These are phyloP conservation scores for Microdochium trichocladiopsis DNA, from an alignment of 2,329 filamentous ascomycete genomes.

Conservation along the genomic window DNA sequence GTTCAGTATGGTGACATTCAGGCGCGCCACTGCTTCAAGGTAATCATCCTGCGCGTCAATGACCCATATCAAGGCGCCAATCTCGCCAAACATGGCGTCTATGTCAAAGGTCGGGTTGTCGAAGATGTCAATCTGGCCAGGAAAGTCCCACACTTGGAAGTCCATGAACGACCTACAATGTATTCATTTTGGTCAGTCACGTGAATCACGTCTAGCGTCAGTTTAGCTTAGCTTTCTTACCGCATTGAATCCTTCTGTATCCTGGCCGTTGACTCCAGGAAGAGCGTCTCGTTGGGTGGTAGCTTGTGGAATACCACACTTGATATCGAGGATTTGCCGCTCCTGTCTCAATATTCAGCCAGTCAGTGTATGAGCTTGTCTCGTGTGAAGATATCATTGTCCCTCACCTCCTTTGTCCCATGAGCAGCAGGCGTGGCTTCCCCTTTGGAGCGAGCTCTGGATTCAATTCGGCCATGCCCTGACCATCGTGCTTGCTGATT, in stretches of 20 bases:
- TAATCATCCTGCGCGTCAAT: slow-evolving; percentile 99
- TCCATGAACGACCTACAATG: slow-evolving; percentile 81
- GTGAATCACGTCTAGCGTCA: too few relatives aligned
- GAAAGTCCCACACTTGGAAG: slow-evolving; percentile 97
- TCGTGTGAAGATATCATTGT: not conserved
- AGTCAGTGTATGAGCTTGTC: slow-evolving; percentile 1
- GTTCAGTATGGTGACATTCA: slow-evolving; percentile 84
- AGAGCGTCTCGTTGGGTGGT: slow-evolving; percentile 89
- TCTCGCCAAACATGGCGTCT: slow-evolving; percentile 88
- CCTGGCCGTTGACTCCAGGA: slow-evolving; percentile 87
- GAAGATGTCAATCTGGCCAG: slow-evolving; percentile 84
- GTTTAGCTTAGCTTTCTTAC: slow-evolving; percentile 47
- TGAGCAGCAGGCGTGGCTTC: slow-evolving; percentile 82
- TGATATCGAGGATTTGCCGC: slow-evolving; percentile 95
- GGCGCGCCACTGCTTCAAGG: slow-evolving; percentile 76
- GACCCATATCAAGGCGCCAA: slow-evolving; percentile 94
- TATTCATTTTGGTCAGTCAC: too few relatives aligned
- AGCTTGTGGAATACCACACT: slow-evolving; percentile 99
- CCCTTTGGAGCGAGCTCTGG: slow-evolving; percentile 44
- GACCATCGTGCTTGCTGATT: slow-evolving; percentile 38
- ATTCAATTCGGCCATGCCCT: slow-evolving; percentile 32
- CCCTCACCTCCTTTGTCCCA: slow-evolving; percentile 84
- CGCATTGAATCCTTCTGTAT: slow-evolving; percentile 95
- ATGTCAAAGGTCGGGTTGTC: slow-evolving; percentile 85
- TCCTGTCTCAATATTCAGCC: too few relatives aligned